These are phyloP conservation scores for Scedosporium boydii DNA, from an alignment of 2,329 filamentous ascomycete species.

Conservation along the genomic window DNA sequence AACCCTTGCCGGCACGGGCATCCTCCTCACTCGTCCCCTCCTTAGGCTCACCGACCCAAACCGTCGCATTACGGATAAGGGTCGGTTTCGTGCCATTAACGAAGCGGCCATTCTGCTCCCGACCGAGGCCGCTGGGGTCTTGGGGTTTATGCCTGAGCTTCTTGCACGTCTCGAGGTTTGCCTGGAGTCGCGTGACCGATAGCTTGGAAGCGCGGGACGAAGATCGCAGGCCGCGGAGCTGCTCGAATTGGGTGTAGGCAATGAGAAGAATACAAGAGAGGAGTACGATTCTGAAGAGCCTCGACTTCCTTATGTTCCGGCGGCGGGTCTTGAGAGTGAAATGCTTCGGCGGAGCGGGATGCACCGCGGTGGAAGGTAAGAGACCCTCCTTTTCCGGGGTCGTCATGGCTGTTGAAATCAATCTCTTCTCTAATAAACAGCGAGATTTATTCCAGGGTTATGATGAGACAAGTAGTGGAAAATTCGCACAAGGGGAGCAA, in stretches of 20 bases:
- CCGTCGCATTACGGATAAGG: constrained; percentile 55
- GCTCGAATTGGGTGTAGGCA: constrained; percentile 38
- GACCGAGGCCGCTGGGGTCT: constrained; percentile 45
- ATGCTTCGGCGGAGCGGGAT: not conserved
- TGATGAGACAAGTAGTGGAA: not conserved
- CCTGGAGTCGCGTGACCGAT: constrained; percentile 41
- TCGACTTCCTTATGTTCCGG: constrained; percentile 29
- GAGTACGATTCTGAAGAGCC: constrained; percentile 31
- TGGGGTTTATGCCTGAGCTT: constrained; percentile 43
- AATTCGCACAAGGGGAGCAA: not conserved
- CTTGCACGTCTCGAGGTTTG: constrained; percentile 46
- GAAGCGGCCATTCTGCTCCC: constrained; percentile 51
- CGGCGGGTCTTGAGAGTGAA: constrained; percentile 11
- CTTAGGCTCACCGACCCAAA: constrained; percentile 55
- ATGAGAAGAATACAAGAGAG: constrained; percentile 41
- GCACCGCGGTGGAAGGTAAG: not conserved
- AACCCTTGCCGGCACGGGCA: constrained; percentile 48
- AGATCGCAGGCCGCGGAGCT: constrained; percentile 17
- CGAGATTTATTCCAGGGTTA: not conserved
- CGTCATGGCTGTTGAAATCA: not conserved
- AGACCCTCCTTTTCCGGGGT: not conserved
- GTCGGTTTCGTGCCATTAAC: constrained; percentile 48
- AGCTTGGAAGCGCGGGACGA: constrained; percentile 18
- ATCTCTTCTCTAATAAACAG: not conserved
- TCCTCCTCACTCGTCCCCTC: constrained; percentile 42